A percentile compares a stretch with the other conserved stretches of the same genome.
These are phyloP conservation scores for Mycena sp. DNA, from an alignment of 1,284 basidiomycete genomes.

Conservation along the genomic window DNA sequence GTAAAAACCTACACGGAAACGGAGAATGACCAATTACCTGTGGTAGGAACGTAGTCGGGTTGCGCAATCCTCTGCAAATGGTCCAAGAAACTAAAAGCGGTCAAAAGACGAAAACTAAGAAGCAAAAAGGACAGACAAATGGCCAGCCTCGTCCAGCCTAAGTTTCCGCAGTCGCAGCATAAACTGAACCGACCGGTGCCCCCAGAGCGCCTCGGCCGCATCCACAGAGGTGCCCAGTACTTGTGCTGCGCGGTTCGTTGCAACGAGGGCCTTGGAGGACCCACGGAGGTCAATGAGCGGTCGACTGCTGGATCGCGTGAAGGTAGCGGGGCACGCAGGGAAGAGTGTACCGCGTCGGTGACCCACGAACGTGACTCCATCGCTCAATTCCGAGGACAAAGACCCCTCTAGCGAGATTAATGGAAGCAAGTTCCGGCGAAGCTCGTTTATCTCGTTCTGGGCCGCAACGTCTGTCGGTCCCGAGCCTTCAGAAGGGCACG, in stretches of 20 bases:
- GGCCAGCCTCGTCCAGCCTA: constrained; percentile 77
- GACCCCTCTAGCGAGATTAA: constrained; percentile 73
- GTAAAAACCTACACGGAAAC: not conserved
- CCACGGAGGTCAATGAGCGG: constrained; percentile 42
- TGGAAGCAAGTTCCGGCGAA: constrained; percentile 67
- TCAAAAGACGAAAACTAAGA: constrained; percentile 13
- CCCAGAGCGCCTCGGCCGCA: constrained; percentile 72
- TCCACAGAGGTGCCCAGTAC: constrained; percentile 57
- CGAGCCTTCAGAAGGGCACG: constrained; percentile 11
- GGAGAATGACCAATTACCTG: constrained; percentile 52
- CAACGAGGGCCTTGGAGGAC: constrained; percentile 41
- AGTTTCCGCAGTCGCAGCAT: constrained; percentile 67
- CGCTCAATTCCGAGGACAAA: constrained; percentile 72
- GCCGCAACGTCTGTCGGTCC: constrained; percentile 36
- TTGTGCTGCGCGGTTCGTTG: constrained; percentile 63
- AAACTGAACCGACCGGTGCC: constrained; percentile 67
- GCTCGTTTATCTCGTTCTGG: constrained; percentile 57
- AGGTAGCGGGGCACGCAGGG: constrained; percentile 55
- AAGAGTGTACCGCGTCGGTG: constrained; percentile 72
- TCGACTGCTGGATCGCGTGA: constrained; percentile 44
- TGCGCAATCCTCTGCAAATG: constrained; percentile 71
- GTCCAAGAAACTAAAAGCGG: constrained; percentile 66
- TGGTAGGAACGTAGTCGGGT: constrained; percentile 74
- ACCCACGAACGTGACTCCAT: constrained; percentile 71
- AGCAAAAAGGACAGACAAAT: constrained; percentile 64